A percentile compares a stretch with the other conserved stretches of the same genome.
Conservation (phyloP, 1,284 basidiomycete species). For the Irpex rosettiformis region DNA sequence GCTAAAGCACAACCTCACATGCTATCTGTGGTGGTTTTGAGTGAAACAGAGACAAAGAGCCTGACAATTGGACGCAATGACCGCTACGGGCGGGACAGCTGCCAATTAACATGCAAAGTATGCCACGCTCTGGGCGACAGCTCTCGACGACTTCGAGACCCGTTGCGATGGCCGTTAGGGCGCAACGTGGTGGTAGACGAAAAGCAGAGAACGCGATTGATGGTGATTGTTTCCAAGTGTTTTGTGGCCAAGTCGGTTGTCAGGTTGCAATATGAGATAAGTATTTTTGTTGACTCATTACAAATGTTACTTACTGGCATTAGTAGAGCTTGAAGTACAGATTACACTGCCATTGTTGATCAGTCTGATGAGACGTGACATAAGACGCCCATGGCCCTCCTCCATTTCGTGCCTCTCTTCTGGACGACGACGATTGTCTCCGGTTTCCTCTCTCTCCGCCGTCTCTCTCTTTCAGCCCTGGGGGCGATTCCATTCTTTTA, state of each 20-base stretch:
- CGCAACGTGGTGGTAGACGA: not conserved
- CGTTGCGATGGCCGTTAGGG: not conserved
- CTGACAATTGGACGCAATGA: not conserved
- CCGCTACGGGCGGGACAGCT: not conserved
- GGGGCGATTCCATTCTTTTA: slow-evolving; percentile 55
- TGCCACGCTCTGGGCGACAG: not conserved
- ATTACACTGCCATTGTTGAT: not conserved
- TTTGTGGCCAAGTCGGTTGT: not conserved
- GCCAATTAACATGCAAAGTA: not conserved
- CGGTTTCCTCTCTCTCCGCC: slow-evolving; percentile 15
- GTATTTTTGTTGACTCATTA: not conserved
- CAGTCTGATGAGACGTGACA: not conserved
- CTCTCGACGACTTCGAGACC: not conserved
- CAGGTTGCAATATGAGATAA: not conserved
- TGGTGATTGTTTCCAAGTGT: slow-evolving; percentile 3
- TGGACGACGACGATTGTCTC: slow-evolving; percentile 12
- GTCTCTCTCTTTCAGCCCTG: slow-evolving; percentile 40
- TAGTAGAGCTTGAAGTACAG: not conserved
- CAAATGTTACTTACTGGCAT: not conserved
- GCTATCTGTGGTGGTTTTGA: not conserved
- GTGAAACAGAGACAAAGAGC: not conserved
- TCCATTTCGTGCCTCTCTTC: not conserved
- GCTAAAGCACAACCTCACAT: not conserved
- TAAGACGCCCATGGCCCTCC: not conserved
- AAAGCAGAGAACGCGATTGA: not conserved